Base-by-base conservation (phyloP, 805 yeast genomes). In the Metschnikowia koreensis region DNA sequence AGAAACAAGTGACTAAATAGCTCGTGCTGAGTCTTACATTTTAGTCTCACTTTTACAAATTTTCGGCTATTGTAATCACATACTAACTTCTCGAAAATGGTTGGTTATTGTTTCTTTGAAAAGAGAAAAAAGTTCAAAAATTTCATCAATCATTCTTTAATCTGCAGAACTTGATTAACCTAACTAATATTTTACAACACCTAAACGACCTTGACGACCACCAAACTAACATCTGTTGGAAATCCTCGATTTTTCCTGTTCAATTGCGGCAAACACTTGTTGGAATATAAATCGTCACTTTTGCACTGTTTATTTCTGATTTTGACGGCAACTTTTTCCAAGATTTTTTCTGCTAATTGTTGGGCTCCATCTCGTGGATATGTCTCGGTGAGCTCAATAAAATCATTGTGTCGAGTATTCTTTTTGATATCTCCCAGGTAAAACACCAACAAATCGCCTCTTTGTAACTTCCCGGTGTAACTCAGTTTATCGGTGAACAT, bases 171-270 rank as follows among this genome's bases (percentile, higher is more conserved):
- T 22, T 22, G 4, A 22, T 22, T 22, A 2, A 4, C 22, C 56
- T 53, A 16, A 46, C 54, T 9, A 17, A 12, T 6, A 28, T 15
- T 13, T 22, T 12, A 22, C 22, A 22, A 22, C 37, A n/a, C 15
- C 39, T 47, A 44, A 11, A n/a, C 10, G 34, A 48, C 26, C 38
- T 40, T 49, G 48, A 49, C 52, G 17, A 49, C 45, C 1, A 40
- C 52, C 31, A 44, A 16, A 34, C 52, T 44, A 29, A 49, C 31
- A 16, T 49, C 52, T 15, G 47, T 39, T n/a, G 52, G 45, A 41
- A 40, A 39, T 1, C 44, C 31, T 7, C 8, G 38, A 12, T 13
- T 38, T 7, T 27, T 17, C 16, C 9, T 42, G 13, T 17, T 47
- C 11, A 27, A 6, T 10, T 34, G 41, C 0, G 46, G 41, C 9